These are phyloP conservation scores for Termitomyces sp. DNA, from an alignment of 768 basidiomycete species.

Conservation along the genomic window DNA sequence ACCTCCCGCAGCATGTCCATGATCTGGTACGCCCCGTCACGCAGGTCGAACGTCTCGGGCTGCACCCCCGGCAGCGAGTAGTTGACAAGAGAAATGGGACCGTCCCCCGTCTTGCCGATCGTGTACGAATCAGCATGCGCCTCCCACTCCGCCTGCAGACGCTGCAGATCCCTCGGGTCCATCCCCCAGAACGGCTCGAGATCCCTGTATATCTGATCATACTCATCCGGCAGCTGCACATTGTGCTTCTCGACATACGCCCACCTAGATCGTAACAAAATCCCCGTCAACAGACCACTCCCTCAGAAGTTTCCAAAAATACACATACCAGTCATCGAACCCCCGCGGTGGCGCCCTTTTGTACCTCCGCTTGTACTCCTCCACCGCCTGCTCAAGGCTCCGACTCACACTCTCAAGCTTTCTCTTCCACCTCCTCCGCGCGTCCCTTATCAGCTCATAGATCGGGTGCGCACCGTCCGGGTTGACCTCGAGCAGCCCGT, in stretches of 20 bases:
- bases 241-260: constrained; percentile 50
- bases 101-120: constrained; percentile 26
- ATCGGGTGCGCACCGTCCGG: constrained; percentile 65
- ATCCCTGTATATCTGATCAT: constrained; percentile 66
- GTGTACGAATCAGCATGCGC: constrained; percentile 32
- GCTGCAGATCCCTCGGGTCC: constrained; percentile 28
- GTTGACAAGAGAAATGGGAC: constrained; percentile 22
- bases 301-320: not conserved
- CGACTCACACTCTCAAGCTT: constrained; percentile 64
- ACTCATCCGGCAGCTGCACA: constrained; percentile 80
- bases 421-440: constrained; percentile 57
- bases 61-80: constrained; percentile 20
- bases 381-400: constrained; percentile 68
- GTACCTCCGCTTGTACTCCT: constrained; percentile 75
- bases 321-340: constrained; percentile 43
- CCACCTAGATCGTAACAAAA: constrained; percentile 32
- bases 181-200: constrained; percentile 81
- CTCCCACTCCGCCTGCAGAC: constrained; percentile 30
- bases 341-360: constrained; percentile 72
- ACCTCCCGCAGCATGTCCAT: constrained; percentile 36
- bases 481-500: constrained; percentile 38
- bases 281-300: not conserved
- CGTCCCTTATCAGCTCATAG: constrained; percentile 64
- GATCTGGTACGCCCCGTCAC: constrained; percentile 22
- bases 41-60: constrained; percentile 15